phyloP scores from a whole-genome alignment of 495 filamentous ascomycete genomes.

The Hypoxylon cercidicola region DNA sequence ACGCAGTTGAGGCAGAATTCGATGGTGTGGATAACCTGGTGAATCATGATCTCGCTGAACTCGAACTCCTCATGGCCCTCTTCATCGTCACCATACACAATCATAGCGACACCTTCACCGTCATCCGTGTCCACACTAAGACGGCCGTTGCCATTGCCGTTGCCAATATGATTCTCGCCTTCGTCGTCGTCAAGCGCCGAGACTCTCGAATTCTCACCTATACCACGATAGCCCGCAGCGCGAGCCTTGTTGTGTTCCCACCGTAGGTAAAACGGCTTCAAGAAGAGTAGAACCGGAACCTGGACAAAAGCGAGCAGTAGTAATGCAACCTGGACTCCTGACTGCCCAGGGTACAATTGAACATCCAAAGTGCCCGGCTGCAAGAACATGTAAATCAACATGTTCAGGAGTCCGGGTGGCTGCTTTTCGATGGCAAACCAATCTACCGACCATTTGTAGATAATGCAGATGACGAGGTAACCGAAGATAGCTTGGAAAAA shows the following conservation, averaged over 20 bases:
- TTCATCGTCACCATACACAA: conserved; percentile 81
- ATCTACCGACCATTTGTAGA: conserved; percentile 97
- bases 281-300: conserved; percentile 89
- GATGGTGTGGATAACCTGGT: conserved; percentile 99
- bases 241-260: conserved; percentile 91
- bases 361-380: conserved; percentile 77
- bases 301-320: conserved; percentile 85
- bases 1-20: conserved; percentile 99
- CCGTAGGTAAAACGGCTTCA: conserved; percentile 94
- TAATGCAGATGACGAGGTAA: conserved; percentile 90
- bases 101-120: conserved; percentile 89
- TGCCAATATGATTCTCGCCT: conserved; percentile 57
- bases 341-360: conserved; percentile 81
- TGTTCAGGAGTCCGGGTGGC: conserved; percentile 92
- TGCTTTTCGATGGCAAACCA: conserved; percentile 74
- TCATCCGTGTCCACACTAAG: conserved; percentile 77
- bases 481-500: conserved; percentile 99
- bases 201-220: conserved; percentile 86
- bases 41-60: conserved; percentile 95
- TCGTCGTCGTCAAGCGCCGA: conserved; percentile 90
- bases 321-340: conserved; percentile 75
- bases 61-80: conserved; percentile 96
- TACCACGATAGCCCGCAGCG: conserved; percentile 87
- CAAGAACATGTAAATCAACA: conserved; percentile 99
- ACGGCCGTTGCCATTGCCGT: conserved; percentile 60